These are phyloP conservation scores for Xerocomus minutiporus DNA, from an alignment of 1,284 basidiomycete genomes.

Conservation along the genomic window DNA sequence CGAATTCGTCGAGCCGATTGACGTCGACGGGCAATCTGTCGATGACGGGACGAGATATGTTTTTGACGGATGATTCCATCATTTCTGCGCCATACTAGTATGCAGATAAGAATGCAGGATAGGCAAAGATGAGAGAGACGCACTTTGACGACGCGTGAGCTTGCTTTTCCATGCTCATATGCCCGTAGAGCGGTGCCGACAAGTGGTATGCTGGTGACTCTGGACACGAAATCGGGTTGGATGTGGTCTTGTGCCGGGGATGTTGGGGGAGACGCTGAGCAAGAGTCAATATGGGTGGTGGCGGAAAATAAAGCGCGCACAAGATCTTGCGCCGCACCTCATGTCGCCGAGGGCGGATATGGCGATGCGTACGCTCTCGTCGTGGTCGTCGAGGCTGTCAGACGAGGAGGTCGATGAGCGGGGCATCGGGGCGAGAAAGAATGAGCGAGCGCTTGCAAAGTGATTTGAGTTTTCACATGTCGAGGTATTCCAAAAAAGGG, in stretches of 20 bases:
- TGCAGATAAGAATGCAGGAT: neutral
- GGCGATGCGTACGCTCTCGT: conserved; percentile 40
- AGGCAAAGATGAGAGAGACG: conserved; percentile 4
- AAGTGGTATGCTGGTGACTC: conserved; percentile 43
- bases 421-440: conserved; percentile 2
- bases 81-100: conserved; percentile 80
- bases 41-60: conserved; percentile 82
- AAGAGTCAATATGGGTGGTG: neutral
- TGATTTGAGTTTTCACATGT: conserved; percentile 20
- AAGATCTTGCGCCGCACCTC: conserved; percentile 23
- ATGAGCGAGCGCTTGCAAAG: neutral
- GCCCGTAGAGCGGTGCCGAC: conserved; percentile 46
- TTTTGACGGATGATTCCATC: conserved; percentile 81
- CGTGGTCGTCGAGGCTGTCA: conserved; percentile 26
- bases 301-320: conserved; percentile 7
- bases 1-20: conserved; percentile 82
- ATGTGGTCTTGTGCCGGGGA: conserved; percentile 17
- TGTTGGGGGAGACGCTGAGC: conserved; percentile 9
- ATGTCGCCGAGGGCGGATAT: conserved; percentile 38
- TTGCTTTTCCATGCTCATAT: conserved; percentile 49
- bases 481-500: conserved; percentile 4
- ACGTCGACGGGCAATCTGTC: conserved; percentile 69
- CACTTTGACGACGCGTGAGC: conserved; percentile 49
- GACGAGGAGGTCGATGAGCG: conserved; percentile 12
- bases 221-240: conserved; percentile 37